Conservation (phyloP, 1,284 basidiomycete genomes). For the Melampsora americana region DNA sequence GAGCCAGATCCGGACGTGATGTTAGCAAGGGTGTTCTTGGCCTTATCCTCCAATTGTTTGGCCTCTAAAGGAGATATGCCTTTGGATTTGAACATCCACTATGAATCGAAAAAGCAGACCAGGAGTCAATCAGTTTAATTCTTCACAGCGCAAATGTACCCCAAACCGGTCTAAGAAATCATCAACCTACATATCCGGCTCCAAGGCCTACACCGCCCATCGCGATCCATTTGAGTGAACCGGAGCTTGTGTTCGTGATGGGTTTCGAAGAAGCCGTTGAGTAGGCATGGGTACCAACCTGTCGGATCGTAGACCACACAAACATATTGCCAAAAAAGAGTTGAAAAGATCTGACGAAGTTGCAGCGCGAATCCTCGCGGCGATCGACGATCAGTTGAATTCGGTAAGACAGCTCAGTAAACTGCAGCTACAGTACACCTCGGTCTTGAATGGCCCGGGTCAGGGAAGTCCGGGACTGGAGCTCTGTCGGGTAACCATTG, state of each 20-base stretch:
- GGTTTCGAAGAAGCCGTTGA: neutral
- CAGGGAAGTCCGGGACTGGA: too few species aligned
- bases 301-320: neutral
- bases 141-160: too few species aligned
- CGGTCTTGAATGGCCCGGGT: too few species aligned
- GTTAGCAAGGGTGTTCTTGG: constrained; percentile 4
- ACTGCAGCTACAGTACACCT: too few species aligned
- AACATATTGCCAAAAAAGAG: neutral
- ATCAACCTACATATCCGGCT: constrained; percentile 4
- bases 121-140: neutral
- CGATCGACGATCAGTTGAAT: too few species aligned
- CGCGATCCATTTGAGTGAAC: neutral
- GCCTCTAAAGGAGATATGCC: neutral
- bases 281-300: neutral
- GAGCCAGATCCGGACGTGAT: neutral
- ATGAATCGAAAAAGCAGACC: neutral
- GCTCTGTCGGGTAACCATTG: too few species aligned
- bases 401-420: too few species aligned
- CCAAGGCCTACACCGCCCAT: constrained; percentile 1
- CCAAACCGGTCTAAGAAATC: neutral
- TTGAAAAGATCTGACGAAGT: neutral
- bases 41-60: constrained; percentile 8
- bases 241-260: neutral
- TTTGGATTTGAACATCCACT: constrained; percentile 2
- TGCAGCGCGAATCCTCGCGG: neutral